phyloP scores from a whole-genome alignment of 441 rosid species.

The Pelargonium exstipulatum region DNA sequence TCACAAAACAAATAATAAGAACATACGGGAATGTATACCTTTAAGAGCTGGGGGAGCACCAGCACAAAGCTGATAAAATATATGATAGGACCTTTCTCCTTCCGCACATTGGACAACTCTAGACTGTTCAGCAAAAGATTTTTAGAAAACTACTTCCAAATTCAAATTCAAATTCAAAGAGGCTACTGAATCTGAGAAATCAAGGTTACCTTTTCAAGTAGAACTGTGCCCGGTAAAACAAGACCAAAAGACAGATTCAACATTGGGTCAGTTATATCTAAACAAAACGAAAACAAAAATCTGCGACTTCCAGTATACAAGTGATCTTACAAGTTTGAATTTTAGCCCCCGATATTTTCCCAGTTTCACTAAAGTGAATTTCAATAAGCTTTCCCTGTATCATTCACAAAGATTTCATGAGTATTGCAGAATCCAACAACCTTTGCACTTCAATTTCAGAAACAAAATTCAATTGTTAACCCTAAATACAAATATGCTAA shows the following conservation, averaged over 20 bases:
- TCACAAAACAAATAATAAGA: neutral
- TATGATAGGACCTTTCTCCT: constrained; percentile 97
- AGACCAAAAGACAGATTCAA: constrained; percentile 28
- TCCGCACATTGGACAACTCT: constrained; percentile 96
- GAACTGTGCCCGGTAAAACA: constrained; percentile 47
- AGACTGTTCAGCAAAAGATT: constrained; percentile 53
- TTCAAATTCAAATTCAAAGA: neutral
- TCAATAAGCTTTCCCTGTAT: constrained; percentile 91
- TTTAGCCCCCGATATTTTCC: constrained; percentile 96
- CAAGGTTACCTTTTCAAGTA: constrained; percentile 84
- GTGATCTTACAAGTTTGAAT: constrained; percentile 86
- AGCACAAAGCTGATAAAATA: constrained; percentile 98
- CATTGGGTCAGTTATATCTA: constrained; percentile 30
- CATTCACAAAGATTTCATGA: constrained; percentile 22
- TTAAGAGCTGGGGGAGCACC: constrained; percentile 72
- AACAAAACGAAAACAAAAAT: constrained; percentile 5
- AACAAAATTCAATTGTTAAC: neutral
- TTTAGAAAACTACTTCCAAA: constrained; percentile 15
- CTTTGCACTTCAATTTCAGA: constrained; percentile 1
- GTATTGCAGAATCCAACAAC: constrained; percentile 14
- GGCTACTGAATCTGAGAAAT: constrained; percentile 16
- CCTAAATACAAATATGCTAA: constrained; percentile 7
- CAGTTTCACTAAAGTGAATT: constrained; percentile 92
- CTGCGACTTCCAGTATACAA: constrained; percentile 4
- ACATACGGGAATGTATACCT: constrained; percentile 39